phyloP scores from a whole-genome alignment of 2,329 filamentous ascomycete species.

The Phyllosticta ampelicida region DNA sequence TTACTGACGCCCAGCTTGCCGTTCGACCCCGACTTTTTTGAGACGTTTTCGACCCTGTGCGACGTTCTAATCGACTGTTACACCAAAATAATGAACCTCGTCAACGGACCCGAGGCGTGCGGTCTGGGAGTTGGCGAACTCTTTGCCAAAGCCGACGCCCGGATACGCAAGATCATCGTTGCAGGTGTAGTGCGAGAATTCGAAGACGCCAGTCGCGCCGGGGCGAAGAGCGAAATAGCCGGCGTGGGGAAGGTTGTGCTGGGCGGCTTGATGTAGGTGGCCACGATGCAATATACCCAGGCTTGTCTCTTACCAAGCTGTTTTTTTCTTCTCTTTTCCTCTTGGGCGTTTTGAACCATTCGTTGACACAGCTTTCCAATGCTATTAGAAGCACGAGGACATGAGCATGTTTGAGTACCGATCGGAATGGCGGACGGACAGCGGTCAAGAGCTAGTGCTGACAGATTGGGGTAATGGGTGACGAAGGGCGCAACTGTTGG shows the following conservation, averaged over 20 bases:
- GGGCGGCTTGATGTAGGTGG: conserved; percentile 60
- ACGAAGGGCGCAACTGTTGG: background rate
- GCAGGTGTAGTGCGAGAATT: conserved; percentile 84
- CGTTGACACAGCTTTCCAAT: background rate
- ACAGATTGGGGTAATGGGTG: background rate
- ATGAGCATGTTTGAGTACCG: background rate
- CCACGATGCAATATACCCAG: conserved; percentile 2
- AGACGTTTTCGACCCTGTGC: conserved; percentile 90
- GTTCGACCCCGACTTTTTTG: conserved; percentile 94
- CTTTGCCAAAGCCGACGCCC: conserved; percentile 80
- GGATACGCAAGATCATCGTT: conserved; percentile 79
- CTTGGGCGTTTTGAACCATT: background rate
- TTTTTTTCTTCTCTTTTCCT: background rate
- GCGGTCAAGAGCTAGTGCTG: background rate
- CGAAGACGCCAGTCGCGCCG: conserved; percentile 69
- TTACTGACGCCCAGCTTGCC: conserved; percentile 85
- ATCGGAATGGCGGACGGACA: background rate
- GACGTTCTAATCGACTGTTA: conserved; percentile 94
- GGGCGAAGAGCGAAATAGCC: conserved; percentile 69
- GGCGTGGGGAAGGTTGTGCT: conserved; percentile 83
- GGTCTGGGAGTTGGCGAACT: conserved; percentile 70
- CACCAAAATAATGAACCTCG: conserved; percentile 60
- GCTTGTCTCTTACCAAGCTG: background rate
- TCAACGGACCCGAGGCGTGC: conserved; percentile 53
- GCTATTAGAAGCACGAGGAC: background rate